These are phyloP conservation scores for Penicillium janthinellum DNA, from an alignment of 2,329 filamentous ascomycete genomes.

Conservation along the genomic window DNA sequence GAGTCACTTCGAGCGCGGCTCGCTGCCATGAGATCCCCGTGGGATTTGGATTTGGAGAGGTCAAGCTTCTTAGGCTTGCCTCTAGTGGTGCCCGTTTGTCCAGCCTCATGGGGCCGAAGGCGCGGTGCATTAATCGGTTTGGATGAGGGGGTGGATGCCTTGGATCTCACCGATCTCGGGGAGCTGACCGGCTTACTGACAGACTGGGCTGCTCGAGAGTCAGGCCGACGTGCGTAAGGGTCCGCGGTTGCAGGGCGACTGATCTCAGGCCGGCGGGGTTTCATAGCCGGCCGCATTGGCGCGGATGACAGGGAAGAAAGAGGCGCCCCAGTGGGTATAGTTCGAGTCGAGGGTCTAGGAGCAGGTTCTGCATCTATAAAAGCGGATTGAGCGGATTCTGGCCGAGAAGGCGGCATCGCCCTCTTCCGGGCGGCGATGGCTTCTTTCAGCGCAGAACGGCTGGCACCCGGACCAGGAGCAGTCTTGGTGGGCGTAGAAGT, in stretches of 20 bases:
- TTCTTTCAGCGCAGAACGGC: slow-evolving; percentile 68
- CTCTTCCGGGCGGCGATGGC: slow-evolving; percentile 82
- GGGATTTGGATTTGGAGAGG: slow-evolving; percentile 32
- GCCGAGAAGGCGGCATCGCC: slow-evolving; percentile 55
- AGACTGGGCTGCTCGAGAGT: slow-evolving; percentile 43
- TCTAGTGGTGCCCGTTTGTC: slow-evolving; percentile 33
- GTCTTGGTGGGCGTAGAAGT: slow-evolving; percentile 21
- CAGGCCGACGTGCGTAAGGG: slow-evolving; percentile 42
- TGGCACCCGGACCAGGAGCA: slow-evolving; percentile 19
- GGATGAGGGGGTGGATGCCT: slow-evolving; percentile 36
- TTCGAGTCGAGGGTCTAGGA: slow-evolving; percentile 35
- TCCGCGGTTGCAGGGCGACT: slow-evolving; percentile 39
- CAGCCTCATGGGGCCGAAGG: slow-evolving; percentile 36
- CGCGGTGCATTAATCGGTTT: slow-evolving; percentile 33
- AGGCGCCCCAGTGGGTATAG: slow-evolving; percentile 40
- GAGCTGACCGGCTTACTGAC: slow-evolving; percentile 21
- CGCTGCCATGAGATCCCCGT: slow-evolving; percentile 32
- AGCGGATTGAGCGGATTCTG: slow-evolving; percentile 60
- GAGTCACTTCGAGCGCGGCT: slow-evolving; percentile 29
- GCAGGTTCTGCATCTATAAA: slow-evolving; percentile 46
- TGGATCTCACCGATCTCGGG: slow-evolving; percentile 29
- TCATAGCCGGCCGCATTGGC: slow-evolving; percentile 55
- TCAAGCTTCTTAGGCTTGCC: slow-evolving; percentile 38
- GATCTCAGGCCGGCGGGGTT: slow-evolving; percentile 41
- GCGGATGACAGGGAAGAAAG: slow-evolving; percentile 58